Evolutionary conservation across 2,329 filamentous ascomycete genomes (phyloP).

Genomic region (Nemania bipapillata): DNA sequence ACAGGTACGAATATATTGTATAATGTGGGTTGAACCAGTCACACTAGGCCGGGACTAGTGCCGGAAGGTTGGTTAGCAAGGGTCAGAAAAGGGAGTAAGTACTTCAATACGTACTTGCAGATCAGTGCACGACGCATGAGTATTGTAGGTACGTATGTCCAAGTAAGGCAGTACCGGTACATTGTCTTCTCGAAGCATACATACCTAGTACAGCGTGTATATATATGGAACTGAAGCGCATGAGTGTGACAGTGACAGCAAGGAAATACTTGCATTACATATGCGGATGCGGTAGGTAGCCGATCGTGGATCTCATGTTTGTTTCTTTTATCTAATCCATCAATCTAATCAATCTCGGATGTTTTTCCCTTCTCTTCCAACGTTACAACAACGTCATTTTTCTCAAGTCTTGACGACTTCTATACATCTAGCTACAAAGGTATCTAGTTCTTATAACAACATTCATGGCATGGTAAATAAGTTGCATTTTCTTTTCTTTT

Average conservation of each 20-base stretch:
- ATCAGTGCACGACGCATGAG: neutral
- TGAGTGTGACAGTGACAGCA: conserved; percentile 14
- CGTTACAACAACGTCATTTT: neutral
- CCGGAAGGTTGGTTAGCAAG: neutral
- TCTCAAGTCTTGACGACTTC: conserved; percentile 12
- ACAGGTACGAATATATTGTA: no score
- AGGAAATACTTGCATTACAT: conserved; percentile 31
- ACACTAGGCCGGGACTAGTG: neutral
- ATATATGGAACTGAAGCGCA: neutral
- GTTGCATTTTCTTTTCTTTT: no score
- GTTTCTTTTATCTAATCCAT: conserved; percentile 49
- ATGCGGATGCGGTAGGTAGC: conserved; percentile 25
- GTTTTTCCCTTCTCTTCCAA: neutral
- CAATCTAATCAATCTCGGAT: conserved; percentile 39
- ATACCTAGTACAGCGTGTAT: no score
- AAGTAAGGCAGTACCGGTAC: conserved; percentile 1
- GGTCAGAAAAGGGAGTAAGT: neutral
- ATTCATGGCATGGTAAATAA: no score
- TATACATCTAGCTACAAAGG: neutral
- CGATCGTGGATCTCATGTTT: conserved; percentile 37
- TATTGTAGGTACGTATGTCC: neutral
- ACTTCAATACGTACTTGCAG: neutral
- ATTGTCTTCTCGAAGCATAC: neutral
- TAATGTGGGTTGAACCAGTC: neutral
- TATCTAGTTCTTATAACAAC: neutral